Conservation (phyloP, 352 stramenopile species). For the Globisporangium acanthophoron region DNA sequence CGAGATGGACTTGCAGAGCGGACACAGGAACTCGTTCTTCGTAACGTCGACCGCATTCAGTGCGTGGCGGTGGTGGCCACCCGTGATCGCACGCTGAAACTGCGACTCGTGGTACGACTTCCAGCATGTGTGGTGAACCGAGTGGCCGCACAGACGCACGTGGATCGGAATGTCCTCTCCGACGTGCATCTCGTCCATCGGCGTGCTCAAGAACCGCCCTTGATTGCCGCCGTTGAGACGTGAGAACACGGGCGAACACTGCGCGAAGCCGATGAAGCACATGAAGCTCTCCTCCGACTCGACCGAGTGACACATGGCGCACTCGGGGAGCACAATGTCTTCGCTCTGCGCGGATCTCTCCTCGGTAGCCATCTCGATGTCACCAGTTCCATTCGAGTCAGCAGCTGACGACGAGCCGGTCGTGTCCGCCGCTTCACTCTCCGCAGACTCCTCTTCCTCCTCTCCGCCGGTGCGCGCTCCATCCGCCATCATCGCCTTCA, state of each 20-base stretch:
- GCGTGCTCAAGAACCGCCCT: conserved; percentile 53
- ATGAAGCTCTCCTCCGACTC: conserved; percentile 77
- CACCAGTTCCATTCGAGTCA: conserved; percentile 18
- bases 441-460: conserved; percentile 29
- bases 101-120: conserved; percentile 94
- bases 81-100: conserved; percentile 90
- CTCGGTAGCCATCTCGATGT: conserved; percentile 38
- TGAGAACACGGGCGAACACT: conserved; percentile 72
- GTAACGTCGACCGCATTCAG: conserved; percentile 94
- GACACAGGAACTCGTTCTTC: conserved; percentile 96
- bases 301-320: conserved; percentile 84
- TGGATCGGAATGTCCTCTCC: conserved; percentile 78
- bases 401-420: conserved; percentile 7
- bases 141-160: conserved; percentile 90
- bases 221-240: conserved; percentile 56
- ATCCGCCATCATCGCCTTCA: conserved; percentile 53
- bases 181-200: conserved; percentile 84
- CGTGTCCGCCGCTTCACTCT: conserved; percentile 1
- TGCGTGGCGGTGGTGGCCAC: conserved; percentile 89
- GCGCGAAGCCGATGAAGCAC: conserved; percentile 84
- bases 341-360: conserved; percentile 17
- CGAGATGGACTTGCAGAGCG: conserved; percentile 96
- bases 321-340: conserved; percentile 39
- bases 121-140: conserved; percentile 93
- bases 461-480: conserved; percentile 32